phyloP scores from a whole-genome alignment of 139 green algal genomes.

The Nannochloris sp. region DNA sequence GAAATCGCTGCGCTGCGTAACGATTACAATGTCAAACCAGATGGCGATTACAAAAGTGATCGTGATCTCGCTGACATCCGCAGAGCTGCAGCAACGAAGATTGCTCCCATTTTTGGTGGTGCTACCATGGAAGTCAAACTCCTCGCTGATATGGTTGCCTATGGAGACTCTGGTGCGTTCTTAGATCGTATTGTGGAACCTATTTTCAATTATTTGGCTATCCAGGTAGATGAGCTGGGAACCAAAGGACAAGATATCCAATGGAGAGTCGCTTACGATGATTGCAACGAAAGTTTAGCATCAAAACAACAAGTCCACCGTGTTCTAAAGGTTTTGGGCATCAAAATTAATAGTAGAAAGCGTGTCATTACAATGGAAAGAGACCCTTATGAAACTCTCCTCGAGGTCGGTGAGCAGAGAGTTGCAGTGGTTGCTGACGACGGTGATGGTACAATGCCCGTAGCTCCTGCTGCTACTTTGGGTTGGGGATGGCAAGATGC shows the following conservation, averaged over 20 bases:
- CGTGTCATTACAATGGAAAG: constrained; percentile 3
- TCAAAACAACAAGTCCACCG: constrained; percentile 14
- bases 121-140: constrained; percentile 15
- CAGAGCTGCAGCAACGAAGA: background rate
- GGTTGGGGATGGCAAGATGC: constrained; percentile 3
- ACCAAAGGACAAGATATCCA: constrained; percentile 36
- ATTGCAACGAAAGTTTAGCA: constrained; percentile 81
- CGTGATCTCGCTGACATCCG: background rate
- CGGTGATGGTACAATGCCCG: background rate
- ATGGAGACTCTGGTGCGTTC: constrained; percentile 48
- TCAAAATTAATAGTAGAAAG: constrained; percentile 11
- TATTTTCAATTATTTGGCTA: constrained; percentile 57
- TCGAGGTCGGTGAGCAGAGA: constrained; percentile 13
- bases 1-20: constrained; percentile 7
- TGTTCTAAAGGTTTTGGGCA: constrained; percentile 17
- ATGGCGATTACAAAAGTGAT: constrained; percentile 15
- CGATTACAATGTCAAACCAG: constrained; percentile 2
- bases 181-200: constrained; percentile 45
- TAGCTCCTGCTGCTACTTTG: background rate
- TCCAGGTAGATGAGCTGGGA: constrained; percentile 38
- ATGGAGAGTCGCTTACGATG: constrained; percentile 66
- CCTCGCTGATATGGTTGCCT: constrained; percentile 41
- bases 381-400: constrained; percentile 25
- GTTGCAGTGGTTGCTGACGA: background rate
- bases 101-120: constrained; percentile 2